phyloP scores from a whole-genome alignment of 495 filamentous ascomycete genomes.

The Amorphotheca resinae region DNA sequence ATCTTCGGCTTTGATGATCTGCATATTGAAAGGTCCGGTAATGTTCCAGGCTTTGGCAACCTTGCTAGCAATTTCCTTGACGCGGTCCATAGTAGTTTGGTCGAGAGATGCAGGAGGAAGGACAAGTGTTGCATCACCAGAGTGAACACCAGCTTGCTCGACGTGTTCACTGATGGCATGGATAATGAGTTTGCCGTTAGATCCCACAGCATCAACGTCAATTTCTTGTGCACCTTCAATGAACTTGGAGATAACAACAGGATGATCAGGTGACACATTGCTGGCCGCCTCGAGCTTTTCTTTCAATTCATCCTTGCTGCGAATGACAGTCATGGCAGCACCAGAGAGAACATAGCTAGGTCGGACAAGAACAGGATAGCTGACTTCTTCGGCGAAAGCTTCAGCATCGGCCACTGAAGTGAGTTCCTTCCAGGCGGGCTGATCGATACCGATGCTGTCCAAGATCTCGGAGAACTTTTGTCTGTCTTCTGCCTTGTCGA shows the following conservation, averaged over 20 bases:
- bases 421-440: constrained; percentile 95
- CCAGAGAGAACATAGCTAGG: constrained; percentile 97
- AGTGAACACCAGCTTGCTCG: constrained; percentile 96
- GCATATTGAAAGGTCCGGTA: constrained; percentile 98
- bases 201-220: constrained; percentile 91
- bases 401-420: constrained; percentile 81
- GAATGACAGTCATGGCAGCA: constrained; percentile 98
- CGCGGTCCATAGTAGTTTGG: constrained; percentile 58
- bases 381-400: constrained; percentile 75
- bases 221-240: constrained; percentile 74
- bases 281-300: constrained; percentile 82
- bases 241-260: constrained; percentile 98
- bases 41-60: constrained; percentile 95
- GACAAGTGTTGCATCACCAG: constrained; percentile 90
- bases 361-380: constrained; percentile 87
- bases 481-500: constrained; percentile 92
- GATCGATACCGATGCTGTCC: constrained; percentile 87
- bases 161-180: constrained; percentile 97
- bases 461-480: constrained; percentile 98
- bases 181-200: constrained; percentile 70
- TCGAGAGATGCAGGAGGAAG: constrained; percentile 78
- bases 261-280: constrained; percentile 90
- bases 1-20: constrained; percentile 87
- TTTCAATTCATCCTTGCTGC: constrained; percentile 78
- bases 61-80: constrained; percentile 92